phyloP scores from a whole-genome alignment of 768 basidiomycete genomes.

The Suillus lakei region DNA sequence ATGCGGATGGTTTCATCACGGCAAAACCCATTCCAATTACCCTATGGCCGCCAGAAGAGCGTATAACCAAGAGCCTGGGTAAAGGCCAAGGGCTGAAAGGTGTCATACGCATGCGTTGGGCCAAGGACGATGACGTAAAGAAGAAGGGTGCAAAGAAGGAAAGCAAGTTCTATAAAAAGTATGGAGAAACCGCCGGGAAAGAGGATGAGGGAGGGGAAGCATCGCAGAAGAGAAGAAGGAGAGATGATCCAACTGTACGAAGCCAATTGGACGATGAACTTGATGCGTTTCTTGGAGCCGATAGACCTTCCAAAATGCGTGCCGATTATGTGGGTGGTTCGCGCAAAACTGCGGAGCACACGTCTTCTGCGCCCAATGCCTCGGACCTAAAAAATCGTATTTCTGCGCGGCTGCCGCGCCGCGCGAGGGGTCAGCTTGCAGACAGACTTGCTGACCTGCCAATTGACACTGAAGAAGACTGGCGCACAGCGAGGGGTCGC shows the following conservation, averaged over 20 bases:
- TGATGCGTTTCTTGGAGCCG: conserved; percentile 67
- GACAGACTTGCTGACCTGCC: conserved; percentile 21
- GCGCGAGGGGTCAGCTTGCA: conserved; percentile 24
- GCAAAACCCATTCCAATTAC: conserved; percentile 74
- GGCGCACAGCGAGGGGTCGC: conserved; percentile 34
- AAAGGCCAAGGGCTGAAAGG: conserved; percentile 72
- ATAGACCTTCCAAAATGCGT: conserved; percentile 65
- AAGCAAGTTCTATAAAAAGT: conserved; percentile 80
- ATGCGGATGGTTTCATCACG: conserved; percentile 60
- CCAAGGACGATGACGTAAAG: conserved; percentile 72
- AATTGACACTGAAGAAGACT: conserved; percentile 28
- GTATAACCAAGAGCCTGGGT: conserved; percentile 74
- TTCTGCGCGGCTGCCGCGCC: conserved; percentile 51
- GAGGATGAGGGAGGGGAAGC: conserved; percentile 45
- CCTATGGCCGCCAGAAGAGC: conserved; percentile 80
- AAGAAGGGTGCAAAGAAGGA: conserved; percentile 72
- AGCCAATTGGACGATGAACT: conserved; percentile 67
- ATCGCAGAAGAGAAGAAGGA: conserved; percentile 41
- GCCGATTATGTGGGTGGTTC: conserved; percentile 62
- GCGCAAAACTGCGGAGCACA: conserved; percentile 60
- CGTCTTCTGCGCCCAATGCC: conserved; percentile 49
- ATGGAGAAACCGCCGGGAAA: conserved; percentile 70
- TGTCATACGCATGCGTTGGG: conserved; percentile 77
- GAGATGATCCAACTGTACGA: conserved; percentile 37
- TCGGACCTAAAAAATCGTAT: conserved; percentile 49